Conservation (phyloP, 306 rosid species). For the Herpetospermum pedunculosum region DNA sequence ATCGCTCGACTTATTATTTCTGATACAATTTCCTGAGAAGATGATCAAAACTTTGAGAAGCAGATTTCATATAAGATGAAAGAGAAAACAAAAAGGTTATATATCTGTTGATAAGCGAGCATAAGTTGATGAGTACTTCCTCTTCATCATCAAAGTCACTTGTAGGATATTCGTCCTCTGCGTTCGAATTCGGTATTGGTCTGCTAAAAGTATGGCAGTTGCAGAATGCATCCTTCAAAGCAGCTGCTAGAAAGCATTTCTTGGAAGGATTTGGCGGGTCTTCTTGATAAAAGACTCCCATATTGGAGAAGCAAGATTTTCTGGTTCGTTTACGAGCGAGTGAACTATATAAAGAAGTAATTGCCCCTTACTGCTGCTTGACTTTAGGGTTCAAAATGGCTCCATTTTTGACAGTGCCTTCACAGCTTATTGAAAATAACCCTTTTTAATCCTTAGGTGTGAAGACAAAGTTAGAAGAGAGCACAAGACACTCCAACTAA, state of each 20-base stretch:
- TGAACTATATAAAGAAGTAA: conserved; percentile 15
- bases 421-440: conserved; percentile 34
- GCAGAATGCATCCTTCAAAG: conserved; percentile 44
- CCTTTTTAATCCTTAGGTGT: conserved; percentile 48
- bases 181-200: conserved; percentile 23
- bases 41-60: neutral
- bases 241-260: conserved; percentile 33
- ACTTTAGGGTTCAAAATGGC: conserved; percentile 25
- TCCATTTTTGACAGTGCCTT: conserved; percentile 54
- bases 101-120: neutral
- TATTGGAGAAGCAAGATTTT: conserved; percentile 18
- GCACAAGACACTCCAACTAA: conserved; percentile 21
- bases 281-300: conserved; percentile 66
- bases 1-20: conserved; percentile 53
- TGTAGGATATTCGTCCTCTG: conserved; percentile 38
- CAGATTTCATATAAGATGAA: neutral
- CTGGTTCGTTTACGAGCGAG: conserved; percentile 9
- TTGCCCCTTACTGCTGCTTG: conserved; percentile 4
- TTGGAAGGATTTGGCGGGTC: conserved; percentile 44
- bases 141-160: conserved; percentile 62
- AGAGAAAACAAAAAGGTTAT: neutral
- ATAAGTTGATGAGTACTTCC: conserved; percentile 26
- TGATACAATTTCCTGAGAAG: conserved; percentile 53
- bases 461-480: conserved; percentile 45
- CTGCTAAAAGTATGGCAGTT: conserved; percentile 35